Conservation (phyloP, 805 yeast species). For the Cyberlindnera xylosilytica region DNA sequence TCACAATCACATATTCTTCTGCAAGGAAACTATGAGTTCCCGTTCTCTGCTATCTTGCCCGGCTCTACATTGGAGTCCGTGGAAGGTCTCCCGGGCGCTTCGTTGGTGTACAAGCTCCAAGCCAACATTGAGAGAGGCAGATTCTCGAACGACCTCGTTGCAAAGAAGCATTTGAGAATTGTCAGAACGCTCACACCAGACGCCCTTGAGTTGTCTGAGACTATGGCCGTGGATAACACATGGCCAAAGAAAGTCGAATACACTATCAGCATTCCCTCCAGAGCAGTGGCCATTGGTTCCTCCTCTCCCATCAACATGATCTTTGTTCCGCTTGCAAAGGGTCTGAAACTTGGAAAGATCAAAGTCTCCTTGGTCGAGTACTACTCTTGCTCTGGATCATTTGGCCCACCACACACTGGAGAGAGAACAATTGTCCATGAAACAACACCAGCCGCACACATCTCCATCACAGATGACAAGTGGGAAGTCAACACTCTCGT, state of each 20-base stretch:
- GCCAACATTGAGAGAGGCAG: constrained; percentile 84
- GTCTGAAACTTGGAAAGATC: constrained; percentile 72
- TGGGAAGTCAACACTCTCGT: constrained; percentile 73
- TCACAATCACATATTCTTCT: constrained; percentile 41
- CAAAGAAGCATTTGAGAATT: constrained; percentile 73
- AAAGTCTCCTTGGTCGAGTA: constrained; percentile 66
- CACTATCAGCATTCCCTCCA: constrained; percentile 78
- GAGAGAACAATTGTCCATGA: constrained; percentile 62
- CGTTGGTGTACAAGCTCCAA: constrained; percentile 66
- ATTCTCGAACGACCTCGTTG: constrained; percentile 58
- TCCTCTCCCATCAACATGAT: constrained; percentile 64
- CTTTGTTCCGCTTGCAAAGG: constrained; percentile 79
- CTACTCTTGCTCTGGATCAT: constrained; percentile 55
- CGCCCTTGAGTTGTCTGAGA: constrained; percentile 81
- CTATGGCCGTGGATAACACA: constrained; percentile 89
- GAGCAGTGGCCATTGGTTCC: constrained; percentile 90
- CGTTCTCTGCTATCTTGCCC: constrained; percentile 80
- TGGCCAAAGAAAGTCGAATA: constrained; percentile 96
- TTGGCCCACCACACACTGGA: constrained; percentile 54
- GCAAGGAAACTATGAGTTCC: constrained; percentile 86
- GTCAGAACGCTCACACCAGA: constrained; percentile 87
- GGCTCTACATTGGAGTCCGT: constrained; percentile 85
- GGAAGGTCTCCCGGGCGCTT: constrained; percentile 83
- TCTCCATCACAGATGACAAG: constrained; percentile 41
- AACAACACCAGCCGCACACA: constrained; percentile 33